phyloP scores from a whole-genome alignment of 2,329 filamentous ascomycete species.

The Pseudohalonectria lignicola region DNA sequence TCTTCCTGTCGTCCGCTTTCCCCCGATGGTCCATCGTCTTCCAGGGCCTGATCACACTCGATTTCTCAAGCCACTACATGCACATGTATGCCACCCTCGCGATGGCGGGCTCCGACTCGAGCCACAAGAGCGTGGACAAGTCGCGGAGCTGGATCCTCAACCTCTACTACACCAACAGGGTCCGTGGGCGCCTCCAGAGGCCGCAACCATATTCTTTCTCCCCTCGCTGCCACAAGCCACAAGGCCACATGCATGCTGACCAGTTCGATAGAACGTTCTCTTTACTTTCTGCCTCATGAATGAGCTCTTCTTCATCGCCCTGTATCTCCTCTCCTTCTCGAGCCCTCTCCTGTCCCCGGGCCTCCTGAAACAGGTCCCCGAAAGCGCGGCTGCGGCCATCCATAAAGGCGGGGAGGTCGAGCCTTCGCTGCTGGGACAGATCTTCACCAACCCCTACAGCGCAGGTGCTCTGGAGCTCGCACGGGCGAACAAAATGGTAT shows the following conservation, averaged over 20 bases:
- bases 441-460: slow-evolving; percentile 85
- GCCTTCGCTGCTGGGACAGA: slow-evolving; percentile 56
- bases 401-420: slow-evolving; percentile 59
- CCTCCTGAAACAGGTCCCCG: slow-evolving; percentile 54
- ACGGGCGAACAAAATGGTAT: slow-evolving; percentile 86
- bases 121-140: slow-evolving; percentile 91
- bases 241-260: too few relatives aligned
- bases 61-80: slow-evolving; percentile 95
- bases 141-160: slow-evolving; percentile 82
- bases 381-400: slow-evolving; percentile 37
- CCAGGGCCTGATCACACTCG: slow-evolving; percentile 83
- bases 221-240: too few relatives aligned
- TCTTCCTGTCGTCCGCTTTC: slow-evolving; percentile 91
- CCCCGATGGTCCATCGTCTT: slow-evolving; percentile 90
- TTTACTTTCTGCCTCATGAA: slow-evolving; percentile 87
- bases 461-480: slow-evolving; percentile 88
- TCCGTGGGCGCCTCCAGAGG: slow-evolving; percentile 35
- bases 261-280: slow-evolving; percentile 57
- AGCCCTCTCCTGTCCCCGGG: slow-evolving; percentile 81
- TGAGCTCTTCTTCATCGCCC: slow-evolving; percentile 94
- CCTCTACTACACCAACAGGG: slow-evolving; percentile 95
- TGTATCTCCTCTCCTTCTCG: slow-evolving; percentile 96
- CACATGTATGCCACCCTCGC: slow-evolving; percentile 96
- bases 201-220: neutral
- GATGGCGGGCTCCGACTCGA: slow-evolving; percentile 68